A percentile compares a stretch with the other conserved stretches of the same genome.
phyloP scores from a whole-genome alignment of 73 alveolate species.

The Tetrahymena borealis region DNA sequence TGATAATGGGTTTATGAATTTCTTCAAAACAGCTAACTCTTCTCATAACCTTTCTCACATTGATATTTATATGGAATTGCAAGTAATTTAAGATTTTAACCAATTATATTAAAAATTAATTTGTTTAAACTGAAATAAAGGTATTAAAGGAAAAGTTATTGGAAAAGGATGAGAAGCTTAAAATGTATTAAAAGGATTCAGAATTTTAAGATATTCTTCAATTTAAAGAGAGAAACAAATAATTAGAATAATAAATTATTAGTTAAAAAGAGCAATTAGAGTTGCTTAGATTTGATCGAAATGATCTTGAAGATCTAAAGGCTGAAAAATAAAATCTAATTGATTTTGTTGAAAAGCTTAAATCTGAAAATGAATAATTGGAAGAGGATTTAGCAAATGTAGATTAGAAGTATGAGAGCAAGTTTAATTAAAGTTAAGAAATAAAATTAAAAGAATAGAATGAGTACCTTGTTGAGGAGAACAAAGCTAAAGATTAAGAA shows the following conservation, averaged over 20 bases:
- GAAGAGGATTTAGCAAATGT: not conserved
- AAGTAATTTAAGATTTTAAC: not conserved
- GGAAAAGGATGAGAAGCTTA: not conserved
- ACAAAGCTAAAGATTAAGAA: not conserved
- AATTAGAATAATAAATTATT: not conserved
- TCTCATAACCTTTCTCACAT: not conserved
- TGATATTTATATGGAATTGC: not conserved
- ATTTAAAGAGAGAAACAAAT: not conserved
- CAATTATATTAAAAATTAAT: not conserved
- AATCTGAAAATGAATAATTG: not conserved
- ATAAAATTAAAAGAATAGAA: not conserved
- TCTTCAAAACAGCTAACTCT: not conserved
- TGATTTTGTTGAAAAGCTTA: not conserved
- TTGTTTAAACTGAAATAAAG: not conserved
- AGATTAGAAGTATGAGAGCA: not conserved
- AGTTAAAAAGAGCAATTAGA: not conserved
- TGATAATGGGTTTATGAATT: not conserved
- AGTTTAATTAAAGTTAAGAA: not conserved
- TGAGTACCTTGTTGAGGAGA: not conserved
- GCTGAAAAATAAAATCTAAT: not conserved
- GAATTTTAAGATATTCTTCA: not conserved
- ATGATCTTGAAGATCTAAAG: not conserved
- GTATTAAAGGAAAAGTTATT: not conserved
- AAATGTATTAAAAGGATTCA: not conserved
- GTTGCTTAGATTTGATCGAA: not conserved